Evolutionary conservation across 148 eudicot species (phyloP), one percentile per base, ranked within the genome.

Genomic region (Diospyros kaki): DNA sequence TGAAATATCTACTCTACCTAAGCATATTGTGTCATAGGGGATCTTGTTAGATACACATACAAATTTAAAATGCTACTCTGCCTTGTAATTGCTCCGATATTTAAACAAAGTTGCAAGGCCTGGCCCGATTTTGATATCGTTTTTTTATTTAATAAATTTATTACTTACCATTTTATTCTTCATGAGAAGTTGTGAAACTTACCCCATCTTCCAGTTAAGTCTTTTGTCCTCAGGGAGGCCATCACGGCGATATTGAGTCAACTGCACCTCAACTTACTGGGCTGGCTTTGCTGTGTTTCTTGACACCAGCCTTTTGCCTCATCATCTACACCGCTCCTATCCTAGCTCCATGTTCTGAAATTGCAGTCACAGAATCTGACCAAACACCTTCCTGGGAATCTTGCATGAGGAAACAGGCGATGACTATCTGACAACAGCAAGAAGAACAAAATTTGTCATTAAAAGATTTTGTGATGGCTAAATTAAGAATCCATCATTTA

Each of bases 331-430:
- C 90, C 93, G 84, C 99, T 88, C 45, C 99, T 90, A 28, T 28
- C 28, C 28, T 0, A 70, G 99, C 97, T 51, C 99, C 97, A 78
- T 92, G 99, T 84, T 92, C 90, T 42, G 99, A 93, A 78, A 95
- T 95, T 73, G 94, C 99, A 77, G 93, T 81, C 48, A 83, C 91
- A 72, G 91, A 84, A 58, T 89, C 81, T 50, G 93, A 75, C 97
- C 81, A 95, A 70, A 95, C 94, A 40, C 97, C 99, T 77, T 93
- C 99, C 79, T 98, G 98, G 93, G 80, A 89, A 91, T 64, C 83
- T 79, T 52, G 98, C 81, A 76, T 86, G 82, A 17, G 94, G 97
- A 79, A 93, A 95, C 59, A 95, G 87, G 70, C 99, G 99, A 84
- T 95, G 98, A 38, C 89, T 84, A 95, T 93, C 99, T 95, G 86